Evolutionary conservation across 2,329 filamentous ascomycete species (phyloP).

Genomic region (Ambrosiella xylebori): DNA sequence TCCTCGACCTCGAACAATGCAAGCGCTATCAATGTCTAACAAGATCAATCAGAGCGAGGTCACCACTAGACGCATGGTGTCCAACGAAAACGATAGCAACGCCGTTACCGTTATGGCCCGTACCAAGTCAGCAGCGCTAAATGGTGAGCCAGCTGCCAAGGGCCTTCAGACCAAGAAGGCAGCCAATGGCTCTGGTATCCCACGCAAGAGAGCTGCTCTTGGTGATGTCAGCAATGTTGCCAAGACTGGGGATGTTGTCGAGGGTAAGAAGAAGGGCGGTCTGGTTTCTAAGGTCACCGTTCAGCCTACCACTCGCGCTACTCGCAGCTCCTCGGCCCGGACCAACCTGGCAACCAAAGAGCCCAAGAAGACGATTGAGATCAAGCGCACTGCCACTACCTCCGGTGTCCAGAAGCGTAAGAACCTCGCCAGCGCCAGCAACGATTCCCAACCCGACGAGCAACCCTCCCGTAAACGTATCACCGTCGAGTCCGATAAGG

Average conservation of each 20-base stretch:
- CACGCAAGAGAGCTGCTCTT: slow-evolving; percentile 65
- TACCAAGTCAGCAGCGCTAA: slow-evolving; percentile 68
- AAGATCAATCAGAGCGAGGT: slow-evolving; percentile 13
- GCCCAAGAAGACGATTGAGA: slow-evolving; percentile 43
- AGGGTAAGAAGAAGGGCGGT: slow-evolving; percentile 65
- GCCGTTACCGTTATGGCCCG: slow-evolving; percentile 71
- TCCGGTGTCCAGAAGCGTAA: slow-evolving; percentile 61
- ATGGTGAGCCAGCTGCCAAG: slow-evolving; percentile 36
- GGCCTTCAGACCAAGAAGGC: slow-evolving; percentile 56
- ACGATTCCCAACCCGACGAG: slow-evolving; percentile 8
- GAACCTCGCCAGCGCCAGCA: slow-evolving; percentile 24
- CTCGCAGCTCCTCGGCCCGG: slow-evolving; percentile 40
- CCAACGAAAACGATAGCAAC: slow-evolving; percentile 94
- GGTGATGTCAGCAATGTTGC: slow-evolving; percentile 92
- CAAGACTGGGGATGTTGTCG: slow-evolving; percentile 51
- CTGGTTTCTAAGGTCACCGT: slow-evolving; percentile 58
- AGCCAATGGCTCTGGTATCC: slow-evolving; percentile 30
- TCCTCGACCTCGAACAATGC: slow-evolving; percentile 6
- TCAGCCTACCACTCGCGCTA: slow-evolving; percentile 61
- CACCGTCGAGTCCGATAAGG: slow-evolving; percentile 33
- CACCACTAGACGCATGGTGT: slow-evolving; percentile 40
- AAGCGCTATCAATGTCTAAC: background rate
- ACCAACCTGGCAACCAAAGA: slow-evolving; percentile 50
- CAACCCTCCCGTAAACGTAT: slow-evolving; percentile 43
- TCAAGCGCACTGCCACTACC: slow-evolving; percentile 58